These are phyloP conservation scores for Drosera capensis DNA, from an alignment of 148 eudicot species.

Conservation along the genomic window DNA sequence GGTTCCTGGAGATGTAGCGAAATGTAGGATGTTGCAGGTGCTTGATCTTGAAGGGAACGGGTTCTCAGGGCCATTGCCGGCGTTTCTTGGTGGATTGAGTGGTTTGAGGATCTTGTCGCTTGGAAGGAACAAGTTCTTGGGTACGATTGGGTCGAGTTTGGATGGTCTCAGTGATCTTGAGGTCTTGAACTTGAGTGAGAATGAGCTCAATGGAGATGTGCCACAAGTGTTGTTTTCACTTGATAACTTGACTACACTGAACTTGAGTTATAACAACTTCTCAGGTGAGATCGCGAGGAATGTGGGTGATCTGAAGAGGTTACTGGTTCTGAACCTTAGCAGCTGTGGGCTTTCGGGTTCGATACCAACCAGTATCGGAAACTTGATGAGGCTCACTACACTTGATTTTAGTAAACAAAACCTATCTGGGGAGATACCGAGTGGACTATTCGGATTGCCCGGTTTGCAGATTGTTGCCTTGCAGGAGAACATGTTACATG, in stretches of 20 bases:
- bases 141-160: conserved; percentile 24
- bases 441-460: conserved; percentile 58
- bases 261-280: conserved; percentile 35
- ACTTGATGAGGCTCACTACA: conserved; percentile 37
- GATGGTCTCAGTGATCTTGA: conserved; percentile 21
- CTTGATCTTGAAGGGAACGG: conserved; percentile 46
- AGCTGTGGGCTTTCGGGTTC: conserved; percentile 39
- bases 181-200: conserved; percentile 30
- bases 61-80: conserved; percentile 38
- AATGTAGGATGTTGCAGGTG: conserved; percentile 26
- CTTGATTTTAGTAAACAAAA: conserved; percentile 65
- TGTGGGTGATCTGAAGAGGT: conserved; percentile 29
- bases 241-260: conserved; percentile 38
- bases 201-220: conserved; percentile 27
- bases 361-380: conserved; percentile 41
- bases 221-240: conserved; percentile 28
- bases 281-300: conserved; percentile 26
- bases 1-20: conserved; percentile 30
- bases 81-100: conserved; percentile 28
- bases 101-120: conserved; percentile 32
- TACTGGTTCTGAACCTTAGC: conserved; percentile 50
- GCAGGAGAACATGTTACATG: conserved; percentile 45
- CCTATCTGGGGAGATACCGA: conserved; percentile 48
- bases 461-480: conserved; percentile 45
- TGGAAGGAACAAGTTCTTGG: conserved; percentile 39